A percentile compares a stretch with the other conserved stretches of the same genome.
phyloP scores from a whole-genome alignment of 148 eudicot genomes.

The Hydrangea macrophylla region DNA sequence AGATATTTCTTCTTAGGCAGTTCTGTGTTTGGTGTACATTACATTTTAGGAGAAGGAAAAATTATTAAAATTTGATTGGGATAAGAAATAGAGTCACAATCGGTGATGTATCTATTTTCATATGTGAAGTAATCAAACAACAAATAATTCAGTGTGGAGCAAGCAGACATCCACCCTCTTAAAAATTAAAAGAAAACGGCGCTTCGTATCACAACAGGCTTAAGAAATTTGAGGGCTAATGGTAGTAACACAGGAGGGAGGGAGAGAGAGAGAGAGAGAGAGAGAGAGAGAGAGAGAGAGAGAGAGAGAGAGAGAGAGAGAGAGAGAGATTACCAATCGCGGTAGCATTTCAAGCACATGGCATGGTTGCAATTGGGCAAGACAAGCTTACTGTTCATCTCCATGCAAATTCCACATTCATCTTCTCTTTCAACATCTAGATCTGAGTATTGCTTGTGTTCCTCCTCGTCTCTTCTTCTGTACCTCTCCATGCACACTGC shows the following conservation, averaged over 20 bases:
- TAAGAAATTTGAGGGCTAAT: background rate
- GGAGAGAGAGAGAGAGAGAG: no score
- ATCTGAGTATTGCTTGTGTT: slow-evolving; percentile 49
- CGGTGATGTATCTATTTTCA: no score
- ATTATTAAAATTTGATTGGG: no score
- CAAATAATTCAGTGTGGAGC: background rate
- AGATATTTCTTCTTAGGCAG: no score
- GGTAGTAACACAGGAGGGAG: background rate
- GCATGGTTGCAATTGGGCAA: slow-evolving; percentile 86
- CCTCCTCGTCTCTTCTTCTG: slow-evolving; percentile 75
- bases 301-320: no score
- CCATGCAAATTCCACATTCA: slow-evolving; percentile 98
- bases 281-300: no score
- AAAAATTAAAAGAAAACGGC: background rate
- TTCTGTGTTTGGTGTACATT: no score
- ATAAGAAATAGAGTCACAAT: no score
- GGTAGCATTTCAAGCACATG: slow-evolving; percentile 93
- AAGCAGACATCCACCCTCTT: background rate
- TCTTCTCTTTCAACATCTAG: slow-evolving; percentile 81
- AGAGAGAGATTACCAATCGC: slow-evolving; percentile 59
- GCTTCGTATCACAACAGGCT: no score
- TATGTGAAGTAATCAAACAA: no score
- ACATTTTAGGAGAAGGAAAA: no score
- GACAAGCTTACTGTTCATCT: slow-evolving; percentile 75
- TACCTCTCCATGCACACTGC: slow-evolving; percentile 81